A percentile compares a stretch with the other conserved stretches of the same genome.
phyloP scores from a whole-genome alignment of 306 rosid genomes.

The Pachyrhizus erosus region DNA sequence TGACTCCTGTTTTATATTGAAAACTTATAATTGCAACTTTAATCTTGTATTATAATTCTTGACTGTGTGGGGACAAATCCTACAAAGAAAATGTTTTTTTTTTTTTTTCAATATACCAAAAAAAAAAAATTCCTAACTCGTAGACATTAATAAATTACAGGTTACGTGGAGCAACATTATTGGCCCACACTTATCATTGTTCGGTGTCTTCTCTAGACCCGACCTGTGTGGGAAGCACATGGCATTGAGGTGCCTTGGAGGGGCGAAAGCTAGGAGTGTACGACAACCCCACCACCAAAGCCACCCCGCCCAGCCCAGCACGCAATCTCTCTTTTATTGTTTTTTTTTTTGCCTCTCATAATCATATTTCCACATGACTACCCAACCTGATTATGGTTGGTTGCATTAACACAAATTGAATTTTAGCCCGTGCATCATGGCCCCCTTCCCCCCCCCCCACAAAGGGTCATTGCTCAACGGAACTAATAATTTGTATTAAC shows the following conservation, averaged over 20 bases:
- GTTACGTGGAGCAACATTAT: constrained; percentile 33
- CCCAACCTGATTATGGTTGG: constrained; percentile 36
- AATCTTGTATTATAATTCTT: neutral
- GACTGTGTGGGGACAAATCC: neutral
- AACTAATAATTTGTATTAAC: constrained; percentile 4
- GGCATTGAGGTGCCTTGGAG: constrained; percentile 33
- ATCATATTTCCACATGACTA: constrained; percentile 35
- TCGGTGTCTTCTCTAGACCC: neutral
- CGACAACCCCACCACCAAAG: constrained; percentile 41
- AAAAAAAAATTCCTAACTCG: neutral
- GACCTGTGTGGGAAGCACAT: constrained; percentile 52
- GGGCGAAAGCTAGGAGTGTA: constrained; percentile 9
- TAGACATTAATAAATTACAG: neutral
- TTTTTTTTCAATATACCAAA: neutral
- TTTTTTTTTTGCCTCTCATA: constrained; percentile 1
- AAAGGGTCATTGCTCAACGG: constrained; percentile 21
- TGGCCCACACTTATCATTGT: constrained; percentile 25
- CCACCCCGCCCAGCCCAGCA: neutral
- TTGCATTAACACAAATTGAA: constrained; percentile 43
- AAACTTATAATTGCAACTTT: neutral
- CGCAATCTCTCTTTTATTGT: neutral
- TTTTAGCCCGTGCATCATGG: constrained; percentile 30
- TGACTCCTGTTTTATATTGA: neutral
- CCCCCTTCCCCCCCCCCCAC: constrained; percentile 26
- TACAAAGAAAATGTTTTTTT: neutral